Conservation (phyloP, 192 early-diverging fungal species). For the Backusella westeae region DNA sequence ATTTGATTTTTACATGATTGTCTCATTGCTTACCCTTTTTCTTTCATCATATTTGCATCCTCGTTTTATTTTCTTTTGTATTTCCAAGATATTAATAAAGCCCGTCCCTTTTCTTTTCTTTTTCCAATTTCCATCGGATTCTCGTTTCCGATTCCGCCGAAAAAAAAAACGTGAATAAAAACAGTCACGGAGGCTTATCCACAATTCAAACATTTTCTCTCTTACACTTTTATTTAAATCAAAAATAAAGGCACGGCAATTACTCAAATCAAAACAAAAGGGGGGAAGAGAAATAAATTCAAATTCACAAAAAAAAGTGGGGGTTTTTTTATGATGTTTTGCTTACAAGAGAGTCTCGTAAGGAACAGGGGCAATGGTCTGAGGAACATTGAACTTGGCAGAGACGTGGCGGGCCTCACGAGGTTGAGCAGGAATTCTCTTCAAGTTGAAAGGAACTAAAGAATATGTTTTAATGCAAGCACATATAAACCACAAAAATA, state of each 20-base stretch:
- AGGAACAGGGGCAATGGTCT: conserved; percentile 92
- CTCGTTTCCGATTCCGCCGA: neutral
- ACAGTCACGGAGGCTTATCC: neutral
- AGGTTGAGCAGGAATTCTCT: conserved; percentile 89
- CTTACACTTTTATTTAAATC: neutral
- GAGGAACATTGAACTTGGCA: conserved; percentile 83
- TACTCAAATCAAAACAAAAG: conserved; percentile 5
- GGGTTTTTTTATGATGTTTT: conserved; percentile 12
- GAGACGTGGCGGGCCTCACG: conserved; percentile 86
- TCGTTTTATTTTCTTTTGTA: neutral
- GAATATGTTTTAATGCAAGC: neutral
- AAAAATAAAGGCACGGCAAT: conserved; percentile 4
- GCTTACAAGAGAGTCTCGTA: conserved; percentile 82
- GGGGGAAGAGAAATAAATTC: neutral
- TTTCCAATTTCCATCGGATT: neutral
- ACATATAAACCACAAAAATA: neutral
- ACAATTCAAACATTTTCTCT: neutral
- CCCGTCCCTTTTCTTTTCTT: neutral
- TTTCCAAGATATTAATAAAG: neutral
- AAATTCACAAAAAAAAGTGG: neutral
- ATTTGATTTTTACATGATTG: too few species aligned
- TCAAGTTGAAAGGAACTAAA: conserved; percentile 65
- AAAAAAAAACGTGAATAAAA: neutral
- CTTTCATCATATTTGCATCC: neutral
- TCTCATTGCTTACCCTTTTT: neutral